Conservation (phyloP, 2,329 filamentous ascomycete genomes). For the Colletotrichum sp. region DNA sequence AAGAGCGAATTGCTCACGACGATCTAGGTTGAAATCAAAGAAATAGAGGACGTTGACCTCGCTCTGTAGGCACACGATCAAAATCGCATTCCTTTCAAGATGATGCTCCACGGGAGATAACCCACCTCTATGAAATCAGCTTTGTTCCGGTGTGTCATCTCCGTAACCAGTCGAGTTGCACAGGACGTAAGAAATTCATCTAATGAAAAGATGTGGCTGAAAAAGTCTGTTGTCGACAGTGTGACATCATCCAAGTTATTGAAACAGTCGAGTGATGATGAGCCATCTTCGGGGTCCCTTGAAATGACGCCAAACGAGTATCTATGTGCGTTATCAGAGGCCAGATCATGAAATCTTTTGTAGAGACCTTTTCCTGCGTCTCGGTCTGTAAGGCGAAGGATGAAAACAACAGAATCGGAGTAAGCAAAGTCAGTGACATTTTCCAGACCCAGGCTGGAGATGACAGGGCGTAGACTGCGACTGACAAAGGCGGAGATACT, state of each 20-base stretch:
- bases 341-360: constrained; percentile 35
- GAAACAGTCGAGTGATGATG: constrained; percentile 39
- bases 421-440: constrained; percentile 34
- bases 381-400: constrained; percentile 41
- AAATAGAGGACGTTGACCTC: constrained; percentile 31
- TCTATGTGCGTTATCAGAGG: constrained; percentile 41
- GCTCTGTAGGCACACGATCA: background rate
- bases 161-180: constrained; percentile 42
- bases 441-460: constrained; percentile 9
- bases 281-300: background rate
- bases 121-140: constrained; percentile 28
- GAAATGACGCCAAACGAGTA: constrained; percentile 44
- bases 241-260: constrained; percentile 44
- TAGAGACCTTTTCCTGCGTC: constrained; percentile 28
- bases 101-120: background rate
- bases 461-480: constrained; percentile 24
- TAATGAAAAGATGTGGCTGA: constrained; percentile 35
- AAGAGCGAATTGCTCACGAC: constrained; percentile 39
- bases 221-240: constrained; percentile 33
- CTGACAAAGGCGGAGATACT: constrained; percentile 6
- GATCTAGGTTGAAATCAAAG: constrained; percentile 25
- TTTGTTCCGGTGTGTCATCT: constrained; percentile 50
- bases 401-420: constrained; percentile 45
- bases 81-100: background rate
- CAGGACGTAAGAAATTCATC: constrained; percentile 43